phyloP scores from a whole-genome alignment of 2,329 filamentous ascomycete species.

The Penicillium freii region DNA sequence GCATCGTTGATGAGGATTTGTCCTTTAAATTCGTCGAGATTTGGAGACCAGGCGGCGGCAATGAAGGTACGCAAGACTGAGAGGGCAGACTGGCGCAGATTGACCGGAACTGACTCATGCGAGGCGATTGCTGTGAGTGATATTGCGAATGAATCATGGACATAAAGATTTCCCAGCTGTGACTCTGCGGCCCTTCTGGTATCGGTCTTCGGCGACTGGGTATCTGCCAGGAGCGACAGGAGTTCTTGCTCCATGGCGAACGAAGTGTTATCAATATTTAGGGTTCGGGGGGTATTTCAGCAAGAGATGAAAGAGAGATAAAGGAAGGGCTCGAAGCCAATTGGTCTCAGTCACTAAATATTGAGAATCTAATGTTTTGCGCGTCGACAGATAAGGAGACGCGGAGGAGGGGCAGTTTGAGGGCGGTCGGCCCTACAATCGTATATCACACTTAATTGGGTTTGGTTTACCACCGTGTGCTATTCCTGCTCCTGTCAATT shows the following conservation, averaged over 20 bases:
- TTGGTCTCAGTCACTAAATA: not conserved
- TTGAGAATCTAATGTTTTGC: slow-evolving; percentile 12
- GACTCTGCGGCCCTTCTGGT: slow-evolving; percentile 84
- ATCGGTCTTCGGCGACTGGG: slow-evolving; percentile 71
- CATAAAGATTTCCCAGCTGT: slow-evolving; percentile 70
- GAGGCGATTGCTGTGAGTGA: slow-evolving; percentile 78
- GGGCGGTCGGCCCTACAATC: slow-evolving; percentile 10
- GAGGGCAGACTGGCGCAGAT: slow-evolving; percentile 80
- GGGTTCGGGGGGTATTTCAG: not conserved
- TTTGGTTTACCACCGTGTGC: not conserved
- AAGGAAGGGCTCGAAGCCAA: not conserved
- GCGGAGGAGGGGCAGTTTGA: slow-evolving; percentile 16
- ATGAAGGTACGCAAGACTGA: slow-evolving; percentile 80
- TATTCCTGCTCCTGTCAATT: not conserved
- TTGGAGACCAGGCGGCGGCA: slow-evolving; percentile 76
- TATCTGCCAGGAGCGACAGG: slow-evolving; percentile 81
- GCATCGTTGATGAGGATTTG: slow-evolving; percentile 68
- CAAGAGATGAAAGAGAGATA: not conserved
- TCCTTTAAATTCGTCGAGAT: slow-evolving; percentile 68
- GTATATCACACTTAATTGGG: no score
- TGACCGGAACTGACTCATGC: slow-evolving; percentile 68
- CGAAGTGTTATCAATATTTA: slow-evolving; percentile 6
- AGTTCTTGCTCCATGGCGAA: slow-evolving; percentile 83
- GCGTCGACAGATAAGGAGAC: slow-evolving; percentile 18
- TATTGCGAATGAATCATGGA: slow-evolving; percentile 69